A percentile compares a stretch with the other conserved stretches of the same genome.
These are phyloP conservation scores for Salvia rosmarinus DNA, from an alignment of 257 asterid species.

Conservation along the genomic window DNA sequence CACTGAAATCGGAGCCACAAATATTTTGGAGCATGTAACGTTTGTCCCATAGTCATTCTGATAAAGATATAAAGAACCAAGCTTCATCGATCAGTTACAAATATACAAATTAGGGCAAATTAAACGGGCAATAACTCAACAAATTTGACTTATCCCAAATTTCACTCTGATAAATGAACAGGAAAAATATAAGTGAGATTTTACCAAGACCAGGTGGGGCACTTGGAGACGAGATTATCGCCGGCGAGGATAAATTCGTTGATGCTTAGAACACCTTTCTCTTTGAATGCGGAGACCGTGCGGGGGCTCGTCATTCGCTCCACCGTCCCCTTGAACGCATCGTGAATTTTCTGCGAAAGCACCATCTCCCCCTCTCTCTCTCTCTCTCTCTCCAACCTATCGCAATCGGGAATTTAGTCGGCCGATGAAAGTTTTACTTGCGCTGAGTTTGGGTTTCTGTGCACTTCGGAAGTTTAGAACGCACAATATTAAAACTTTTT, in stretches of 20 bases:
- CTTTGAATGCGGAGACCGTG: conserved; percentile 96
- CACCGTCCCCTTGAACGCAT: conserved; percentile 84
- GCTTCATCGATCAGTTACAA: background rate
- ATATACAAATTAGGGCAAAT: background rate
- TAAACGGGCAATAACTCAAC: background rate
- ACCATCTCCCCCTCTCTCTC: conserved; percentile 49
- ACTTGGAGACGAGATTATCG: conserved; percentile 95
- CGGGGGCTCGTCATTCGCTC: conserved; percentile 92
- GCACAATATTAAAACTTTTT: too few species aligned
- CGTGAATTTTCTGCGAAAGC: conserved; percentile 80
- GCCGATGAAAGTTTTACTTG: background rate
- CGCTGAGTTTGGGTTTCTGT: background rate
- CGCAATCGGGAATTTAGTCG: background rate
- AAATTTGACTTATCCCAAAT: background rate
- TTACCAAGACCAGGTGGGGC: conserved; percentile 99
- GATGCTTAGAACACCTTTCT: conserved; percentile 94
- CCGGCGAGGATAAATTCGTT: conserved; percentile 93
- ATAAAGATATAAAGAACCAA: background rate
- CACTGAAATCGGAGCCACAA: background rate
- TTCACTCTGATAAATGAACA: background rate
- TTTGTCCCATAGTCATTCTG: background rate
- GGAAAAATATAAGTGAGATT: background rate
- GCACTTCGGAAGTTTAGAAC: too few species aligned
- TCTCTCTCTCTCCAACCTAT: conserved; percentile 10
- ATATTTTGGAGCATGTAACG: background rate